phyloP scores from a whole-genome alignment of 169 alveolate species.

The Eimeria falciformis region DNA sequence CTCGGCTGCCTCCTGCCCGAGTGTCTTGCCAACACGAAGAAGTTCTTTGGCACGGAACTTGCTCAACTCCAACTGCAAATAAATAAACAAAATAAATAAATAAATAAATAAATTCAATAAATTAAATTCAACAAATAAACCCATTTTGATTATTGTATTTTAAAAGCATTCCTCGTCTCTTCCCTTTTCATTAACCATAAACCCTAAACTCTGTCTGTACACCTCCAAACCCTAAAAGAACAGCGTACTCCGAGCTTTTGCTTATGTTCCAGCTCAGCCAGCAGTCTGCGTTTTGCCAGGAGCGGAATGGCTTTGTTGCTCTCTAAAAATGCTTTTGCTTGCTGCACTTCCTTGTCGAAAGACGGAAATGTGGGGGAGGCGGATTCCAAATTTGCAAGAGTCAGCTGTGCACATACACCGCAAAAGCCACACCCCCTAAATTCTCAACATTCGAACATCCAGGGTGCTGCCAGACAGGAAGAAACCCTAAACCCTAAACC shows the following conservation, averaged over 20 bases:
- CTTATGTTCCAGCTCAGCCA: conserved; percentile 69
- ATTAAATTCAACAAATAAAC: neutral
- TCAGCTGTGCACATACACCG: conserved; percentile 38
- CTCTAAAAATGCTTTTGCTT: conserved; percentile 55
- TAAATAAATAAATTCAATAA: too few relatives aligned
- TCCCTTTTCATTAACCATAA: neutral
- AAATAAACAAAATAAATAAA: too few relatives aligned
- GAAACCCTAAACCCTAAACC: neutral
- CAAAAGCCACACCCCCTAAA: neutral
- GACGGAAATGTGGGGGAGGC: conserved; percentile 55
- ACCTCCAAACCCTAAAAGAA: neutral
- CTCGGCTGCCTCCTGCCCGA: conserved; percentile 69
- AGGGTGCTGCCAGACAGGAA: neutral
- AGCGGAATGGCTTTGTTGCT: conserved; percentile 60
- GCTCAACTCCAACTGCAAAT: conserved; percentile 68
- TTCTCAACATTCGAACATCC: neutral
- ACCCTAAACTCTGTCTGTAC: neutral
- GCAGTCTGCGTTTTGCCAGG: conserved; percentile 58
- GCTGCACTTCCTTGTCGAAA: conserved; percentile 69
- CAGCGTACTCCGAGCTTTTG: conserved; percentile 64
- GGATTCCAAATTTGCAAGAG: conserved; percentile 52
- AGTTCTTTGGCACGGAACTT: conserved; percentile 76
- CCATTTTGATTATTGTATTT: too few relatives aligned
- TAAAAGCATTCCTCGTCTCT: neutral
- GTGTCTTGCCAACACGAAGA: conserved; percentile 64